A percentile compares a stretch with the other conserved stretches of the same genome.
phyloP scores from a whole-genome alignment of 345 rosid genomes.

The Cardamine chenopodiifolia region DNA sequence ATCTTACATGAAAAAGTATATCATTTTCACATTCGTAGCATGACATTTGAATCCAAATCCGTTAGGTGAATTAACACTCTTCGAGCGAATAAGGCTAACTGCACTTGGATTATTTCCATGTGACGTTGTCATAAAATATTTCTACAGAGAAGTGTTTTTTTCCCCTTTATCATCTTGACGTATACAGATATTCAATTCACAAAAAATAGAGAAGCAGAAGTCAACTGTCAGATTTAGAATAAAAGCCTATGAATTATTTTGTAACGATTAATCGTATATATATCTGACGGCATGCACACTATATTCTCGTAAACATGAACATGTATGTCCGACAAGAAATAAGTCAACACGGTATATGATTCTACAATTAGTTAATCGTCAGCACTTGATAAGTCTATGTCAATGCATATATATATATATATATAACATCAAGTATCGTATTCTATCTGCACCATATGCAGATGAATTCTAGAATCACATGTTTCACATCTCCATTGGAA shows the following conservation, averaged over 20 bases:
- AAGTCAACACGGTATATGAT: slow-evolving; percentile 44
- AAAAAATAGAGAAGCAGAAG: slow-evolving; percentile 33
- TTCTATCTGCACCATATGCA: slow-evolving; percentile 37
- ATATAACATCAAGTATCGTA: slow-evolving; percentile 25
- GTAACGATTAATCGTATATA: slow-evolving; percentile 24
- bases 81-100: slow-evolving; percentile 9
- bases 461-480: slow-evolving; percentile 25
- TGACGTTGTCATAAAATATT: slow-evolving; percentile 1
- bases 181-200: slow-evolving; percentile 29
- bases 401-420: slow-evolving; percentile 11
- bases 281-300: slow-evolving; percentile 3
- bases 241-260: slow-evolving; percentile 27
- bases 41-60: not conserved
- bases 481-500: slow-evolving; percentile 4
- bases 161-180: slow-evolving; percentile 7
- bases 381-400: slow-evolving; percentile 38
- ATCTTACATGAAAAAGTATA: not conserved
- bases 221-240: slow-evolving; percentile 35
- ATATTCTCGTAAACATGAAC: slow-evolving; percentile 30
- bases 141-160: not conserved
- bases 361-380: slow-evolving; percentile 36
- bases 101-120: slow-evolving; percentile 18
- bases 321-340: slow-evolving; percentile 30
- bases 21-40: not conserved
- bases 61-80: slow-evolving; percentile 11